Evolutionary conservation across 2,329 filamentous ascomycete genomes (phyloP).

Genomic region (Monosporascus sp.): DNA sequence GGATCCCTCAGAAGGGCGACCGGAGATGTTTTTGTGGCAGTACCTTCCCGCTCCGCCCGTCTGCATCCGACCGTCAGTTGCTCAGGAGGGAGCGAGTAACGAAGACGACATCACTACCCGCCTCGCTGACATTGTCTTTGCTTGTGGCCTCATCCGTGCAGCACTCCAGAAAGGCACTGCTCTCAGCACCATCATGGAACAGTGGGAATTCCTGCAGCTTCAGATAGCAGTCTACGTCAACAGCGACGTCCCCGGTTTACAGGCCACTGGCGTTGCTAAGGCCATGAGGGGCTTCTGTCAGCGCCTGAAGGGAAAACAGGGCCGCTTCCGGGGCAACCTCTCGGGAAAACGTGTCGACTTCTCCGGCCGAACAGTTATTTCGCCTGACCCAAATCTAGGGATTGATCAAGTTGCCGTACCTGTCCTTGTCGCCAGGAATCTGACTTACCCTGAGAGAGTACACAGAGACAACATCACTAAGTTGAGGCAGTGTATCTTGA

Average conservation of each 20-base stretch:
- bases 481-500: constrained; percentile 66
- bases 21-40: constrained; percentile 98
- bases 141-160: constrained; percentile 80
- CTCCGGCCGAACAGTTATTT: constrained; percentile 95
- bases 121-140: constrained; percentile 91
- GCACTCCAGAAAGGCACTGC: constrained; percentile 79
- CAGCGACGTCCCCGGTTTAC: constrained; percentile 89
- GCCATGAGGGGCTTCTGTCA: constrained; percentile 92
- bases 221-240: constrained; percentile 98
- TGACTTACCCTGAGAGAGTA: constrained; percentile 91
- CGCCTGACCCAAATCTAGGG: constrained; percentile 87
- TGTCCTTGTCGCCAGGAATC: constrained; percentile 84
- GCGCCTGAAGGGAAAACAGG: constrained; percentile 93
- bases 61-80: constrained; percentile 88
- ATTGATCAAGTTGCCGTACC: constrained; percentile 94
- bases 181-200: constrained; percentile 88
- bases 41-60: constrained; percentile 91
- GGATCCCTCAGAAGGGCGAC: constrained; percentile 78
- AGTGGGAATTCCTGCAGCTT: constrained; percentile 95
- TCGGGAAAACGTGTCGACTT: constrained; percentile 99
- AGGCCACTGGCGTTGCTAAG: constrained; percentile 82
- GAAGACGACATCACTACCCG: constrained; percentile 97
- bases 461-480: constrained; percentile 83
- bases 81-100: constrained; percentile 86
- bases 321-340: constrained; percentile 91